These are phyloP conservation scores for Diaporthe vaccinii DNA, from an alignment of 2,329 filamentous ascomycete species.

Conservation along the genomic window DNA sequence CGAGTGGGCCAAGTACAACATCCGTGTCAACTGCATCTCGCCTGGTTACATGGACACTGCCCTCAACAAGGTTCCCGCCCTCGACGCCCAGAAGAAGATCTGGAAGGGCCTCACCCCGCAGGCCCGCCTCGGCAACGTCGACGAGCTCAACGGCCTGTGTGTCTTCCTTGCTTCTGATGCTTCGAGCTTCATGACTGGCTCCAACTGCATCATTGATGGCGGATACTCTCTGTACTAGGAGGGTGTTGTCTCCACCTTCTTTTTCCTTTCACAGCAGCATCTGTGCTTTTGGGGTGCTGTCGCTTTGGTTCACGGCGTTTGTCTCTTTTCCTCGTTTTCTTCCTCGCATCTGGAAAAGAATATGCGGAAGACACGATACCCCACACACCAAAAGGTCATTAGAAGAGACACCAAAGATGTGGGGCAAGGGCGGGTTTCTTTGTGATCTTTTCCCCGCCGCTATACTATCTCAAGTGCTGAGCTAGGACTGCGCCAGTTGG, in stretches of 20 bases:
- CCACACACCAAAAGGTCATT: background rate
- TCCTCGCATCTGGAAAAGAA: background rate
- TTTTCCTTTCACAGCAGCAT: background rate
- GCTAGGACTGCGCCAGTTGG: background rate
- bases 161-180: slow-evolving; percentile 82
- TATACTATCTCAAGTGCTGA: background rate
- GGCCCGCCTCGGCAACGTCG: slow-evolving; percentile 77
- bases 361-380: slow-evolving; percentile 7
- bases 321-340: background rate
- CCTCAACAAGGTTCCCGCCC: slow-evolving; percentile 81
- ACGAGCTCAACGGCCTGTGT: slow-evolving; percentile 83
- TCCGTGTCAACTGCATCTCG: slow-evolving; percentile 87
- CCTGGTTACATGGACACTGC: slow-evolving; percentile 91
- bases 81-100: slow-evolving; percentile 86
- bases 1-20: slow-evolving; percentile 86
- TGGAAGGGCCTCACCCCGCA: slow-evolving; percentile 82
- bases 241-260: background rate
- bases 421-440: background rate
- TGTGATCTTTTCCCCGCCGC: background rate
- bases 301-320: background rate
- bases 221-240: slow-evolving; percentile 74
- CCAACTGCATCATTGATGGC: slow-evolving; percentile 79
- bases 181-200: slow-evolving; percentile 82
- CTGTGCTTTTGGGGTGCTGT: background rate
- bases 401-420: background rate